phyloP scores from a whole-genome alignment of 1,284 basidiomycete genomes.

The Malassezia equina region DNA sequence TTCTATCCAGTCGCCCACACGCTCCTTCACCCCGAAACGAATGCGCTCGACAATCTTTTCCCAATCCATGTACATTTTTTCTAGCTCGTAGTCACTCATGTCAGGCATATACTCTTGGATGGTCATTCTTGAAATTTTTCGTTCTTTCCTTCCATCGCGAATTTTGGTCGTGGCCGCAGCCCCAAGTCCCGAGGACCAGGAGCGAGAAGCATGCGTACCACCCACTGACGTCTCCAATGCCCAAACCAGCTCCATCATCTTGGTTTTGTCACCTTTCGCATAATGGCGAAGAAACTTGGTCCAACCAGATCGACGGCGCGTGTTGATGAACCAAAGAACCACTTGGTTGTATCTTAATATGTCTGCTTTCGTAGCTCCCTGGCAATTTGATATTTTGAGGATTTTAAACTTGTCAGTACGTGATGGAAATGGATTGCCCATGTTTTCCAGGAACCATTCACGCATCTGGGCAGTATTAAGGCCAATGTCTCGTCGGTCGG shows the following conservation, averaged over 20 bases:
- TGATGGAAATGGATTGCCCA: constrained; percentile 32
- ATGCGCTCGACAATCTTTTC: constrained; percentile 25
- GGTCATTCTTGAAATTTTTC: background rate
- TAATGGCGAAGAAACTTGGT: constrained; percentile 29
- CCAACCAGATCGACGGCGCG: constrained; percentile 42
- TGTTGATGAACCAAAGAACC: constrained; percentile 45
- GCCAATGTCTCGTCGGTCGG: constrained; percentile 1
- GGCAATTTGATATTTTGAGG: constrained; percentile 22
- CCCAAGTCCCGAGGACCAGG: constrained; percentile 8
- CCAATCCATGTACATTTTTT: constrained; percentile 18
- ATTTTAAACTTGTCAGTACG: constrained; percentile 25
- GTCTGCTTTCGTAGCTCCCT: background rate
- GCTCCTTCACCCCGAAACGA: constrained; percentile 29
- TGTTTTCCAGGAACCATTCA: constrained; percentile 28
- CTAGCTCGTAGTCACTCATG: background rate
- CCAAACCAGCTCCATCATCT: constrained; percentile 16
- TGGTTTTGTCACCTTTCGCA: constrained; percentile 24
- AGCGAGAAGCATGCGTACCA: constrained; percentile 10
- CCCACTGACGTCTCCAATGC: constrained; percentile 7
- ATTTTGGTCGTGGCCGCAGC: background rate
- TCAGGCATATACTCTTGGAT: background rate
- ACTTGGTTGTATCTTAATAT: constrained; percentile 20
- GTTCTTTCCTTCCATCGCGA: background rate
- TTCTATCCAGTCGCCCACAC: constrained; percentile 28
- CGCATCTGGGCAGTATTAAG: constrained; percentile 30